Evolutionary conservation across 1,284 basidiomycete species (phyloP).

Genomic region (Ceratobasidium sp.): DNA sequence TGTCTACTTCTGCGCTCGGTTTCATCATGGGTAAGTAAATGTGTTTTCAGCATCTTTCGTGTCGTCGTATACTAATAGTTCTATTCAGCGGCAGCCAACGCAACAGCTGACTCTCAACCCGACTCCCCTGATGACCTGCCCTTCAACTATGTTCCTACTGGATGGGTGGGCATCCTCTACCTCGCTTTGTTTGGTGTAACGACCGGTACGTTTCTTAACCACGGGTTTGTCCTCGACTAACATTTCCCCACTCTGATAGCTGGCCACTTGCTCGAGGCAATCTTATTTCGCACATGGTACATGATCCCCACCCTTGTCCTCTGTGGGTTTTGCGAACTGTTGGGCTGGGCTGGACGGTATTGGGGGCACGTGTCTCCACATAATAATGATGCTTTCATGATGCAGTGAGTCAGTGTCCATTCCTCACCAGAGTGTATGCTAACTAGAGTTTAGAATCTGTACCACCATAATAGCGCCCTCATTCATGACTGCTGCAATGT

Average conservation of each 20-base stretch:
- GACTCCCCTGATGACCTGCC: constrained; percentile 16
- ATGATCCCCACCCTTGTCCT: constrained; percentile 66
- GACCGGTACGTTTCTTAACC: constrained; percentile 1
- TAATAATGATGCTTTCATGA: constrained; percentile 58
- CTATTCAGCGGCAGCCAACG: constrained; percentile 15
- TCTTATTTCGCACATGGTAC: constrained; percentile 65
- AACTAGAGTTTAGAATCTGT: neutral
- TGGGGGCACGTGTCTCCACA: constrained; percentile 49
- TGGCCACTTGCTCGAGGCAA: constrained; percentile 63
- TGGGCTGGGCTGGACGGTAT: constrained; percentile 55
- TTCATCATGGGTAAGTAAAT: neutral
- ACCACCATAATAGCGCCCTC: constrained; percentile 44
- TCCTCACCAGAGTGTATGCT: neutral
- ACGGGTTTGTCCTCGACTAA: neutral
- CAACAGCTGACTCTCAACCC: neutral
- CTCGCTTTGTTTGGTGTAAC: constrained; percentile 46
- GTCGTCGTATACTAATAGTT: neutral
- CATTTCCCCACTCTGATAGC: constrained; percentile 52
- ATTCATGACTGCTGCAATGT: constrained; percentile 48
- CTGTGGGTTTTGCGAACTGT: constrained; percentile 66
- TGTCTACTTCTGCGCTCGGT: constrained; percentile 1
- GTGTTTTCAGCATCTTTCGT: neutral
- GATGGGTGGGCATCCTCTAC: constrained; percentile 46
- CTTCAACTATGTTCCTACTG: constrained; percentile 44
- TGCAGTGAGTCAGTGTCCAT: constrained; percentile 59